A percentile compares a stretch with the other conserved stretches of the same genome.
These are phyloP conservation scores for Didymella pomorum DNA, from an alignment of 2,329 filamentous ascomycete species.

Conservation along the genomic window DNA sequence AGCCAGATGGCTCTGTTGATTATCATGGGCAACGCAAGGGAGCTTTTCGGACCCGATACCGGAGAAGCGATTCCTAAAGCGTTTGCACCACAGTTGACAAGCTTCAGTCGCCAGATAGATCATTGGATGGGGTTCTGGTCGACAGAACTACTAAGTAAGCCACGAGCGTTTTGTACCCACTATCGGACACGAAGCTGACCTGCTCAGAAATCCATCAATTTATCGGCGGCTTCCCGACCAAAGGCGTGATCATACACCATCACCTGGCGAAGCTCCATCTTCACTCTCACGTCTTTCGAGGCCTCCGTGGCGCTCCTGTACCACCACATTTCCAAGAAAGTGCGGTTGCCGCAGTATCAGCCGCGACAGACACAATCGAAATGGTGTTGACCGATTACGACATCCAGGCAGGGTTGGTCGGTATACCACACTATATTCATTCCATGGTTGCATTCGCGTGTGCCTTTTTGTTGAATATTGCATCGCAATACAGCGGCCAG, in stretches of 20 bases:
- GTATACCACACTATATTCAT: constrained; percentile 62
- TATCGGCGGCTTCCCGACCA: constrained; percentile 59
- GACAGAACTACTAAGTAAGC: constrained; percentile 54
- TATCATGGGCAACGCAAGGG: constrained; percentile 64
- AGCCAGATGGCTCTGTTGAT: constrained; percentile 67
- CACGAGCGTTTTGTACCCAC: not conserved
- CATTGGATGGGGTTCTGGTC: constrained; percentile 62
- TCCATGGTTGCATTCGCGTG: constrained; percentile 64
- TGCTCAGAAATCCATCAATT: constrained; percentile 53
- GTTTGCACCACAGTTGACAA: constrained; percentile 61
- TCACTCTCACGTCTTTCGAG: constrained; percentile 58
- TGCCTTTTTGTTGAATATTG: constrained; percentile 61
- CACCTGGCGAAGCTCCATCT: constrained; percentile 64
- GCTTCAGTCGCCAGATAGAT: constrained; percentile 54
- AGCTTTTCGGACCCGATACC: constrained; percentile 65
- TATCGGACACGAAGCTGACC: constrained; percentile 26
- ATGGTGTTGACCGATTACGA: constrained; percentile 56
- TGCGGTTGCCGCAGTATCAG: constrained; percentile 58
- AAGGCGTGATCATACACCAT: constrained; percentile 61
- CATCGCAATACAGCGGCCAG: constrained; percentile 53
- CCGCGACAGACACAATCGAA: constrained; percentile 57
- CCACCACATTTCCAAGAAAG: constrained; percentile 58
- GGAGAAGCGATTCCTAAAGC: constrained; percentile 61
- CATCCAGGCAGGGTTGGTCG: constrained; percentile 52
- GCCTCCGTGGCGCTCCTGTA: constrained; percentile 58